Evolutionary conservation across 306 rosid species (phyloP).

Genomic region (Lotus japonicus): DNA sequence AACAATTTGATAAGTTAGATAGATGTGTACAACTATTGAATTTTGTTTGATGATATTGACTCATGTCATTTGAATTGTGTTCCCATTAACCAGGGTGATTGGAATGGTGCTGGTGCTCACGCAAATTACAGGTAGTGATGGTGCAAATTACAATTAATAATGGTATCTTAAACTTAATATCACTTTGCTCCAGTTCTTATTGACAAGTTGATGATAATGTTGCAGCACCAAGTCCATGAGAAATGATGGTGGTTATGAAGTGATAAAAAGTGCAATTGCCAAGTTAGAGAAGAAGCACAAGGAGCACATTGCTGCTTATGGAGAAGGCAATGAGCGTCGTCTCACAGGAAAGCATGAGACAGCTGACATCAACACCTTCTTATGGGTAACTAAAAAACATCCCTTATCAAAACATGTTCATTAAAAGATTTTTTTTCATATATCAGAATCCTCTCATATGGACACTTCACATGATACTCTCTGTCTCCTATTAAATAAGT

Average conservation of each 20-base stretch:
- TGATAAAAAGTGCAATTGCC: conserved; percentile 64
- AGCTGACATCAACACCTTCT: conserved; percentile 63
- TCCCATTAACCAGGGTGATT: conserved; percentile 53
- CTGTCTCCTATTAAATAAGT: too few relatives aligned
- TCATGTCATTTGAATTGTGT: not conserved
- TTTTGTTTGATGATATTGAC: not conserved
- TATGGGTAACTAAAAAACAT: conserved; percentile 50
- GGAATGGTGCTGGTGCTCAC: conserved; percentile 99
- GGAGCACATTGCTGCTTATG: conserved; percentile 85
- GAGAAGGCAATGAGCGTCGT: conserved; percentile 94
- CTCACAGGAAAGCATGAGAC: conserved; percentile 85
- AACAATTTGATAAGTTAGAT: too few relatives aligned
- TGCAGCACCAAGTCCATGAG: conserved; percentile 84
- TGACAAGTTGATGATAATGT: not conserved
- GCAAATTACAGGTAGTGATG: conserved; percentile 77
- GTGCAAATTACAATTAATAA: too few relatives aligned
- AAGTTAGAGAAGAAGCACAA: conserved; percentile 72
- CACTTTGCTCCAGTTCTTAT: not conserved
- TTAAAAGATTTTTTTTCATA: too few relatives aligned
- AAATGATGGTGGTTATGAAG: conserved; percentile 61
- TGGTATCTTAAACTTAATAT: not conserved
- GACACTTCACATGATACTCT: too few relatives aligned
- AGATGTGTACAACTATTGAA: not conserved
- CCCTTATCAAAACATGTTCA: too few relatives aligned
- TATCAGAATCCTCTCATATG: too few relatives aligned